Evolutionary conservation across 129 eudicot species (phyloP).

Genomic region (Apium graveolens): DNA sequence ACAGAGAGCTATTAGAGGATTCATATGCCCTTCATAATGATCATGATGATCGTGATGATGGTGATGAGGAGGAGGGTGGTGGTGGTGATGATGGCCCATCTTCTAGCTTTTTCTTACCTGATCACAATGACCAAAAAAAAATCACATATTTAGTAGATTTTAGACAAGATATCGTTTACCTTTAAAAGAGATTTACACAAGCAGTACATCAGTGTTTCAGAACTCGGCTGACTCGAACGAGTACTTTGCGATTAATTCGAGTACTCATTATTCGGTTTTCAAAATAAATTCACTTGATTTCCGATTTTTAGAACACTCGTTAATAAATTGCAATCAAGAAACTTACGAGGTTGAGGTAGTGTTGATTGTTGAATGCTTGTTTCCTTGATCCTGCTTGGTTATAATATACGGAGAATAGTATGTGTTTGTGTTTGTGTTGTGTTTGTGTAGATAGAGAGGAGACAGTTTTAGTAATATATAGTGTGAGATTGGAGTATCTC

Average conservation of each 20-base stretch:
- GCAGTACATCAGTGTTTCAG: too few relatives aligned
- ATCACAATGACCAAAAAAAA: background rate
- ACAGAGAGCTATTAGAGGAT: constrained; percentile 28
- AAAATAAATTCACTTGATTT: too few relatives aligned
- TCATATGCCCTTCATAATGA: constrained; percentile 11
- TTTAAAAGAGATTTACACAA: background rate
- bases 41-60: constrained; percentile 15
- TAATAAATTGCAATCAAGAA: background rate
- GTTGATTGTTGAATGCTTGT: background rate
- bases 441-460: background rate
- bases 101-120: constrained; percentile 11
- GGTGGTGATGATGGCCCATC: constrained; percentile 25
- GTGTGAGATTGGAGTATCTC: background rate
- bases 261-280: too few relatives aligned
- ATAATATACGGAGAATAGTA: background rate
- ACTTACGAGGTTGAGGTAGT: background rate
- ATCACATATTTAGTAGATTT: background rate
- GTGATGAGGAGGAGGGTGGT: constrained; percentile 21
- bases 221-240: too few relatives aligned
- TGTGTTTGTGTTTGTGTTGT: background rate
- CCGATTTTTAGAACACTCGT: too few relatives aligned
- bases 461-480: background rate
- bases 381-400: background rate
- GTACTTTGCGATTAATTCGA: too few relatives aligned
- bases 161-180: background rate